These are phyloP conservation scores for Pichia nakasei DNA, from an alignment of 805 yeast genomes.

Conservation along the genomic window DNA sequence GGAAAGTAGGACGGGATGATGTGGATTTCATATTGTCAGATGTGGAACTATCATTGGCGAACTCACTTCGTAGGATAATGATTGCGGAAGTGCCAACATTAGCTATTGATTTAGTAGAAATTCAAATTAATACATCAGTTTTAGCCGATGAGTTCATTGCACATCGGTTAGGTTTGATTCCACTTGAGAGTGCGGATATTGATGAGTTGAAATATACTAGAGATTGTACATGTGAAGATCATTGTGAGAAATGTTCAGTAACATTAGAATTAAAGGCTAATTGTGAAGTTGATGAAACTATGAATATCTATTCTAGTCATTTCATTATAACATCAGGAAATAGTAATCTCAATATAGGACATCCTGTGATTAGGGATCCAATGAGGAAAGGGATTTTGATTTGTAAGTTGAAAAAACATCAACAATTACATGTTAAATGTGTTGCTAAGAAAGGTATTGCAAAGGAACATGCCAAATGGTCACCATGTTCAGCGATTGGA, in stretches of 20 bases:
- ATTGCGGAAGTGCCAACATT: conserved; percentile 94
- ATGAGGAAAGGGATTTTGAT: conserved; percentile 78
- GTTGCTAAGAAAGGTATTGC: conserved; percentile 97
- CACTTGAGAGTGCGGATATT: conserved; percentile 75
- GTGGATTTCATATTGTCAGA: conserved; percentile 86
- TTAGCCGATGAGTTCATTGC: conserved; percentile 95
- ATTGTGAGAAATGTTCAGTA: conserved; percentile 92
- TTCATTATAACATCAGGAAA: conserved; percentile 33
- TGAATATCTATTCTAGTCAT: conserved; percentile 86
- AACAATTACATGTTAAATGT: conserved; percentile 81
- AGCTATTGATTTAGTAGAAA: conserved; percentile 93
- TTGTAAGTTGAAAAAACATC: conserved; percentile 86
- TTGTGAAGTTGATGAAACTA: conserved; percentile 80
- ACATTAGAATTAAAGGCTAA: conserved; percentile 74
- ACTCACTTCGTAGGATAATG: conserved; percentile 86
- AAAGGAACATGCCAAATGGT: conserved; percentile 98
- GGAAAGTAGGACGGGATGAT: conserved; percentile 75
- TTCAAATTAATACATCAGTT: conserved; percentile 87
- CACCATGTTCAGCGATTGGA: conserved; percentile 91
- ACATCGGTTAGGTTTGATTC: conserved; percentile 89
- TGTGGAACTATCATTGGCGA: conserved; percentile 85
- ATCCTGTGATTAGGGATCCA: conserved; percentile 76
- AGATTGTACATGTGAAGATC: conserved; percentile 97
- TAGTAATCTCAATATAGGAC: conserved; percentile 45
- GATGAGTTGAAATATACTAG: conserved; percentile 80